Conservation (phyloP, 306 rosid genomes). For the Echinosophora koreensis region DNA sequence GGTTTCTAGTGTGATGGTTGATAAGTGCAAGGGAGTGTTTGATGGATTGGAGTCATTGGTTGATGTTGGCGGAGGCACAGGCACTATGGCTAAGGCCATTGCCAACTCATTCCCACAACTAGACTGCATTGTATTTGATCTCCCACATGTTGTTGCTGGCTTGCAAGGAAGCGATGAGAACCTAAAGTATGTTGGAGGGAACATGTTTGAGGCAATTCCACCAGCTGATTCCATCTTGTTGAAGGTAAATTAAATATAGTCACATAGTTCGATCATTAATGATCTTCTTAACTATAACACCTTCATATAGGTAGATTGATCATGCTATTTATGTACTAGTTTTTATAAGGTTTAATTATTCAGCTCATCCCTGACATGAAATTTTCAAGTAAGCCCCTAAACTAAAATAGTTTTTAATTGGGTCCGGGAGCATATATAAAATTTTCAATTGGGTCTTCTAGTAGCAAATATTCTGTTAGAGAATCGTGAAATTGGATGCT, state of each 20-base stretch:
- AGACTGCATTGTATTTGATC: slow-evolving; percentile 47
- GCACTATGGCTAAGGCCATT: slow-evolving; percentile 50
- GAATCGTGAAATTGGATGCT: too few relatives aligned
- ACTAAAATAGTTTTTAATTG: too few relatives aligned
- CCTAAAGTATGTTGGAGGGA: slow-evolving; percentile 38
- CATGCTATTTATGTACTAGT: background rate
- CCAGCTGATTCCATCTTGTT: slow-evolving; percentile 14
- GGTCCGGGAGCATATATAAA: too few relatives aligned
- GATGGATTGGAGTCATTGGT: slow-evolving; percentile 51
- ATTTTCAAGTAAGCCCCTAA: too few relatives aligned
- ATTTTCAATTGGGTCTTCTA: too few relatives aligned
- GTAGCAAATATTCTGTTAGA: too few relatives aligned
- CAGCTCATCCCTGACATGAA: too few relatives aligned
- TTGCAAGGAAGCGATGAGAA: slow-evolving; percentile 12
- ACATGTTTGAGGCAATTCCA: slow-evolving; percentile 41
- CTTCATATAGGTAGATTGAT: background rate
- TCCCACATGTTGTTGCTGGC: slow-evolving; percentile 41
- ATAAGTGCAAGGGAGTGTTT: slow-evolving; percentile 44
- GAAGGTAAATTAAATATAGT: background rate
- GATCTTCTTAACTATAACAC: background rate
- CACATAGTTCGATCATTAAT: background rate
- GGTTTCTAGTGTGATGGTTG: background rate
- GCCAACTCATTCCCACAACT: slow-evolving; percentile 47
- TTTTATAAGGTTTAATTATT: too few relatives aligned
- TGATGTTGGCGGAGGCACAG: slow-evolving; percentile 62